A percentile compares a stretch with the other conserved stretches of the same genome.
These are phyloP conservation scores for Globisporangium okanoganense DNA, from an alignment of 352 stramenopile genomes.

Conservation along the genomic window DNA sequence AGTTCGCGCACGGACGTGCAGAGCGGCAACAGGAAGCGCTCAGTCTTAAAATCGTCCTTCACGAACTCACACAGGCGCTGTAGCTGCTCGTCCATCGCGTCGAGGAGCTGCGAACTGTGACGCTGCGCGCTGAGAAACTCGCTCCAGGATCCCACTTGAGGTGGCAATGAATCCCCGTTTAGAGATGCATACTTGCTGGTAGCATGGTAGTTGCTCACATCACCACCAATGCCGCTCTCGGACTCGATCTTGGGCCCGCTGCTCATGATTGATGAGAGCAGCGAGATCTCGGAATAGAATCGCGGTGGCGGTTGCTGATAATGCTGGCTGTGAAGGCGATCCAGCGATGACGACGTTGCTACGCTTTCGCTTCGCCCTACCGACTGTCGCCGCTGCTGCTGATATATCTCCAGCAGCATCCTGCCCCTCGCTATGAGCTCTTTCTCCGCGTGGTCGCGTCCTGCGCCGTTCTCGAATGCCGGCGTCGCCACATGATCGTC, in stretches of 20 bases:
- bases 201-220: neutral
- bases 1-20: neutral
- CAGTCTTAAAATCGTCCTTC: neutral
- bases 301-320: neutral
- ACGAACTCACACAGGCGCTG: neutral
- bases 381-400: neutral
- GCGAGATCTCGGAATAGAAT: neutral
- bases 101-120: neutral
- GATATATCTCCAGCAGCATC: neutral
- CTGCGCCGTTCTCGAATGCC: neutral
- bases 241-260: neutral
- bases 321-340: too few species aligned
- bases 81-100: conserved; percentile 3
- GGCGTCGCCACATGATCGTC: neutral
- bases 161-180: neutral
- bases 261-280: neutral
- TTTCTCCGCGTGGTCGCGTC: neutral
- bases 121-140: neutral
- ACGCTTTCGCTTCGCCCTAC: neutral
- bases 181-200: neutral
- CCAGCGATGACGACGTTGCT: neutral
- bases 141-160: neutral
- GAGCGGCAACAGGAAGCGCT: conserved; percentile 3
- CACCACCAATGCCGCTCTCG: neutral
- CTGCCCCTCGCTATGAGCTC: neutral